These are phyloP conservation scores for Lavandula angustifolia DNA, from an alignment of 257 asterid species.

Conservation along the genomic window DNA sequence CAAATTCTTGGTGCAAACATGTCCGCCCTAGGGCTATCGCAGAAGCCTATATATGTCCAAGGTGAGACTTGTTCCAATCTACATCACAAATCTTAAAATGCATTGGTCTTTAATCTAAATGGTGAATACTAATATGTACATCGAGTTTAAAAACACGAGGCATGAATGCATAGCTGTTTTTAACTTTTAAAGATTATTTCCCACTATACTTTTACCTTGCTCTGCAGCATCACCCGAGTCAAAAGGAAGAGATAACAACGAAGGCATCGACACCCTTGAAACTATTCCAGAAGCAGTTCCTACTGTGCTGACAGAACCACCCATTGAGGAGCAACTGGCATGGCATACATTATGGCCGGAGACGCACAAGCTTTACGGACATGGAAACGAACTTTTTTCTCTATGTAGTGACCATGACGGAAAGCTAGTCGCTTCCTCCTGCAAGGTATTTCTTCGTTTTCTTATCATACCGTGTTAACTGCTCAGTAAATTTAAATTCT, in stretches of 20 bases:
- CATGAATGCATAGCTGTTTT: neutral
- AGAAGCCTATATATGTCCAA: conserved; percentile 89
- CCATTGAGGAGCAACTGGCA: conserved; percentile 89
- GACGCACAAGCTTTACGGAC: conserved; percentile 96
- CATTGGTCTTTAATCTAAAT: neutral
- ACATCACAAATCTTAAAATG: neutral
- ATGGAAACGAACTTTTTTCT: conserved; percentile 89
- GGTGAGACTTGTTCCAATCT: conserved; percentile 45
- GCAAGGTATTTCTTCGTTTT: conserved; percentile 63
- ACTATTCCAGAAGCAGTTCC: conserved; percentile 97
- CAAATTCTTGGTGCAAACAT: conserved; percentile 97
- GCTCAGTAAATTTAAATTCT: neutral
- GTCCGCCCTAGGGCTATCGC: conserved; percentile 96
- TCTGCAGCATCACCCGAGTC: conserved; percentile 57
- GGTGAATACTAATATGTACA: no score
- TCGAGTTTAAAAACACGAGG: neutral
- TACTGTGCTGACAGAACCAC: conserved; percentile 83
- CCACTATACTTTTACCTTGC: conserved; percentile 19
- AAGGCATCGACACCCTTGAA: conserved; percentile 76
- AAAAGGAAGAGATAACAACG: conserved; percentile 47
- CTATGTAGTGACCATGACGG: conserved; percentile 81
- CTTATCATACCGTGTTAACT: neutral
- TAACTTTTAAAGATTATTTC: no score
- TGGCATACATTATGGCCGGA: conserved; percentile 97
- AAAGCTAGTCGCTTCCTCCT: conserved; percentile 85